A percentile compares a stretch with the other conserved stretches of the same genome.
These are phyloP conservation scores for Citrus reticulata DNA, from an alignment of 345 rosid species.

Conservation along the genomic window DNA sequence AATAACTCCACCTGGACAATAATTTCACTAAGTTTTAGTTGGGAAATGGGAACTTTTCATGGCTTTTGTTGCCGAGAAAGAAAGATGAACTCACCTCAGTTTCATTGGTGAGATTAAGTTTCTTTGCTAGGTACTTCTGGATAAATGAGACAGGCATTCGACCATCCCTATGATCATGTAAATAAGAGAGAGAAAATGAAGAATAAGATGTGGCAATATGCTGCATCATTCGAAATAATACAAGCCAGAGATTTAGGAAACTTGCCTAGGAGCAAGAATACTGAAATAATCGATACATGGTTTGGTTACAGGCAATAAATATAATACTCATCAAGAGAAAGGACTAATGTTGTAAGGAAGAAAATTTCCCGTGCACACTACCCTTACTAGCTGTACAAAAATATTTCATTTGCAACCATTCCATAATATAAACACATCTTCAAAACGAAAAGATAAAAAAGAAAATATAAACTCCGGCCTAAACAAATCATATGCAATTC, in stretches of 20 bases:
- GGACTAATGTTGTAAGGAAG: neutral
- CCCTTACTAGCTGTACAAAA: neutral
- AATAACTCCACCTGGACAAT: conserved; percentile 55
- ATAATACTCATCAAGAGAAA: neutral
- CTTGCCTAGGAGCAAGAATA: neutral
- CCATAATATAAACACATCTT: neutral
- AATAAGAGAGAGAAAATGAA: conserved; percentile 1
- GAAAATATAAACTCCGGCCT: no score
- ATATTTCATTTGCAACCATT: neutral
- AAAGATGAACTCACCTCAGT: conserved; percentile 45
- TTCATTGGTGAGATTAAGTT: conserved; percentile 57
- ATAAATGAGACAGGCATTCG: conserved; percentile 62
- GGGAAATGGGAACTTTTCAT: neutral
- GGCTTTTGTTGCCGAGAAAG: neutral
- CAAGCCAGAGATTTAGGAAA: neutral
- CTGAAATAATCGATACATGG: no score
- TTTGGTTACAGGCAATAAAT: neutral
- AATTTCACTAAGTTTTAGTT: neutral
- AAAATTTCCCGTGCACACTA: neutral
- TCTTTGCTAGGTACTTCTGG: conserved; percentile 66
- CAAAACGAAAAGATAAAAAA: neutral
- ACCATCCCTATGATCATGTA: conserved; percentile 52
- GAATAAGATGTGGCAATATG: neutral
- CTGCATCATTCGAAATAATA: neutral
- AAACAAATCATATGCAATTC: neutral